These are phyloP conservation scores for Lepiota brunneoincarnata DNA, from an alignment of 768 basidiomycete species.

Conservation along the genomic window DNA sequence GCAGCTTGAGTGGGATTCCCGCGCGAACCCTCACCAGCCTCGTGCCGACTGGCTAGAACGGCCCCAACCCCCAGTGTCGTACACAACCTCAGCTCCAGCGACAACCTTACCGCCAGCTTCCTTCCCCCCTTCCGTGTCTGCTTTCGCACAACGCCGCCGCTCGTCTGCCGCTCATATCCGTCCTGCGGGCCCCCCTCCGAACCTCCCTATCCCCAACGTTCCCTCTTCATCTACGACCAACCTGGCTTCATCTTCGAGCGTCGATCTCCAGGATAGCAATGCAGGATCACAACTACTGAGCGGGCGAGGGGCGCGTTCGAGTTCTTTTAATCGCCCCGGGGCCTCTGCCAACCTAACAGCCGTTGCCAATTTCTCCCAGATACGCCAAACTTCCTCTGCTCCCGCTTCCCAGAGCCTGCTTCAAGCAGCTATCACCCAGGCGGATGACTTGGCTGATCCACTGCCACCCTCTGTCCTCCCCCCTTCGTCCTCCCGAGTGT, in stretches of 20 bases:
- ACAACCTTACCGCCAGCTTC: conserved; percentile 18
- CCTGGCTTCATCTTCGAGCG: conserved; percentile 16
- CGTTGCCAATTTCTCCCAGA: conserved; percentile 61
- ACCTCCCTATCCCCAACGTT: conserved; percentile 68
- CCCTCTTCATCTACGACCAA: conserved; percentile 34
- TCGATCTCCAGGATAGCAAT: conserved; percentile 21
- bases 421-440: conserved; percentile 33
- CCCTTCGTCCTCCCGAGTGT: conserved; percentile 28
- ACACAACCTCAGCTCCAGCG: conserved; percentile 29
- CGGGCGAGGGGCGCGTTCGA: conserved; percentile 29
- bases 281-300: conserved; percentile 24
- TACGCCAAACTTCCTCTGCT: conserved; percentile 32
- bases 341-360: conserved; percentile 52
- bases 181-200: conserved; percentile 71
- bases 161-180: conserved; percentile 63
- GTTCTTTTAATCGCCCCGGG: conserved; percentile 33
- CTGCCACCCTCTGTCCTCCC: conserved; percentile 51
- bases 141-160: conserved; percentile 56
- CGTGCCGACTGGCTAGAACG: conserved; percentile 34
- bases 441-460: conserved; percentile 56
- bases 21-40: conserved; percentile 27
- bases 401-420: conserved; percentile 18
- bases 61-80: conserved; percentile 25
- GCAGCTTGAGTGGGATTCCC: conserved; percentile 38
- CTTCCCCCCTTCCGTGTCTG: conserved; percentile 15